These are phyloP conservation scores for Albizia julibrissin DNA, from an alignment of 306 rosid species.

Conservation along the genomic window DNA sequence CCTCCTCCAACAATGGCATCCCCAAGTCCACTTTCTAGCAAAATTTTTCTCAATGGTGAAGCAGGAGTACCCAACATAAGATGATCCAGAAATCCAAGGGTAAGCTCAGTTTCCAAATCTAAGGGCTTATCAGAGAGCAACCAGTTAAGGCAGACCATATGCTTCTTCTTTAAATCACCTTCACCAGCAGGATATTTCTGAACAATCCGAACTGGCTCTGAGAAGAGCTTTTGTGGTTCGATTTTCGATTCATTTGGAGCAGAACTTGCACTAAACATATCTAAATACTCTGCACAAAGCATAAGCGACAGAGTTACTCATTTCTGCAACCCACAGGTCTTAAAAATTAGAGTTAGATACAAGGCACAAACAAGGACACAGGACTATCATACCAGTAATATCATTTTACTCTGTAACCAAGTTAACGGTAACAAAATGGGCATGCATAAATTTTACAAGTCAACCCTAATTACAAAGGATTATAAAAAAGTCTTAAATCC, in stretches of 20 bases:
- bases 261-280: conserved; percentile 76
- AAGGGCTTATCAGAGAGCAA: conserved; percentile 90
- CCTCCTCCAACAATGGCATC: conserved; percentile 99
- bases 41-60: conserved; percentile 87
- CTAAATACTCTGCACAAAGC: conserved; percentile 75
- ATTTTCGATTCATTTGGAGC: conserved; percentile 79
- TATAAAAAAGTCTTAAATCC: background rate
- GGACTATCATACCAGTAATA: background rate
- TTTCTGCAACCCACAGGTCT: conserved; percentile 11
- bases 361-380: too few relatives aligned
- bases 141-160: conserved; percentile 94
- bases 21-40: conserved; percentile 95
- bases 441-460: background rate
- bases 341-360: conserved; percentile 15
- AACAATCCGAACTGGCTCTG: conserved; percentile 75
- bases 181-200: conserved; percentile 93
- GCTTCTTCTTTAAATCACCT: conserved; percentile 82
- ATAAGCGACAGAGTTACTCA: conserved; percentile 13
- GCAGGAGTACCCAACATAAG: conserved; percentile 99
- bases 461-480: conserved; percentile 7
- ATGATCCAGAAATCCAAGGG: conserved; percentile 92
- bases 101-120: conserved; percentile 71
- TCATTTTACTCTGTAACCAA: conserved; percentile 29
- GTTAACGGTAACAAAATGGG: conserved; percentile 16
- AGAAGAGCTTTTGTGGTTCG: conserved; percentile 71